Conservation (phyloP, 495 filamentous ascomycete genomes). For the Chaetomium cochliodes region DNA sequence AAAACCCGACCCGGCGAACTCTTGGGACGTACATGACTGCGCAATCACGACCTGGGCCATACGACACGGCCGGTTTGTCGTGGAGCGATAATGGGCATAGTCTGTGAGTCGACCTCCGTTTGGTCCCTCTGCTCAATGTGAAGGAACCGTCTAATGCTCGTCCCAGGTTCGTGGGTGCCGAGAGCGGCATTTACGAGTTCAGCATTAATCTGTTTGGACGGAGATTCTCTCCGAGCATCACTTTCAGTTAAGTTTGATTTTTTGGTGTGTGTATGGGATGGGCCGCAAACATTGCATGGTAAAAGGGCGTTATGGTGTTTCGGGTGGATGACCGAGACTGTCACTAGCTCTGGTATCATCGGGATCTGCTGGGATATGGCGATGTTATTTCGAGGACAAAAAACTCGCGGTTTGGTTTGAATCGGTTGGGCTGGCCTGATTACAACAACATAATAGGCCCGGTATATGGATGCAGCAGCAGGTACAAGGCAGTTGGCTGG, state of each 20-base stretch:
- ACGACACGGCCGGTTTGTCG: conserved; percentile 63
- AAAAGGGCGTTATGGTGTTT: conserved; percentile 17
- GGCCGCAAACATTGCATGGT: conserved; percentile 12
- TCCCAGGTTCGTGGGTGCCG: conserved; percentile 63
- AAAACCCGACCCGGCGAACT: conserved; percentile 25
- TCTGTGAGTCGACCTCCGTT: conserved; percentile 55
- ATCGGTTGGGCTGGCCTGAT: conserved; percentile 2
- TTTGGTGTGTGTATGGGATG: neutral
- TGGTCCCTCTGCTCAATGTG: neutral
- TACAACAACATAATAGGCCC: conserved; percentile 1
- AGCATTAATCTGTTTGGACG: conserved; percentile 63
- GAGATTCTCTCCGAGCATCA: conserved; percentile 62
- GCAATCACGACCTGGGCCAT: conserved; percentile 35
- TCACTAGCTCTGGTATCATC: neutral
- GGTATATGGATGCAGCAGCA: neutral
- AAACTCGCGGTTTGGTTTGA: neutral
- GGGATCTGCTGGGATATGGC: neutral
- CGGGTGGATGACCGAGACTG: conserved; percentile 5
- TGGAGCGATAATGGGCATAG: conserved; percentile 69
- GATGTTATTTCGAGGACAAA: neutral
- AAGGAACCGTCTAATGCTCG: conserved; percentile 24
- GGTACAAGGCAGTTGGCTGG: neutral
- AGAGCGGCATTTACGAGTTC: conserved; percentile 73
- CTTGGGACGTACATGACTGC: conserved; percentile 22
- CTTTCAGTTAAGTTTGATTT: conserved; percentile 49